A percentile compares a stretch with the other conserved stretches of the same genome.
These are phyloP conservation scores for Aureobasidium subglaciale DNA, from an alignment of 2,329 filamentous ascomycete genomes.

Conservation along the genomic window DNA sequence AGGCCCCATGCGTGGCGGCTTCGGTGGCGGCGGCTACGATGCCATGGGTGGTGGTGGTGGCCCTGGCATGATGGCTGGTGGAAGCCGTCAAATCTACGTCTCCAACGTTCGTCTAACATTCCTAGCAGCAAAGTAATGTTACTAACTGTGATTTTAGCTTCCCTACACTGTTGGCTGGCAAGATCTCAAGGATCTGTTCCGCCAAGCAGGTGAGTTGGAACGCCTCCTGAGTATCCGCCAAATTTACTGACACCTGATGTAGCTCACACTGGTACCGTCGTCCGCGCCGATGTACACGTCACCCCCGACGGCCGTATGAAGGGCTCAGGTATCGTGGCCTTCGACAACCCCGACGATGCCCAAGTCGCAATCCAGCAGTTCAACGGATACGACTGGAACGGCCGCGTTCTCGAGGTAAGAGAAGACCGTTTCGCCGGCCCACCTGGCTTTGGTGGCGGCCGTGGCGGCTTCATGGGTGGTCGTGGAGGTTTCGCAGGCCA, in stretches of 20 bases:
- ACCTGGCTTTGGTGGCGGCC: slow-evolving; percentile 33
- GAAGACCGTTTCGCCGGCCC: slow-evolving; percentile 85
- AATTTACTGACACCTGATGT: slow-evolving; percentile 15
- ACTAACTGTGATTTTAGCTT: slow-evolving; percentile 53
- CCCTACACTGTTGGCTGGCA: slow-evolving; percentile 98
- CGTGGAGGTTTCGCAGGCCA: slow-evolving; percentile 23
- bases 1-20: slow-evolving; percentile 35
- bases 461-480: slow-evolving; percentile 34
- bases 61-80: slow-evolving; percentile 48
- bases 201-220: slow-evolving; percentile 80
- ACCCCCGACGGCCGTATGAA: slow-evolving; percentile 90
- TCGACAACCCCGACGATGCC: slow-evolving; percentile 89
- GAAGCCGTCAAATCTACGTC: slow-evolving; percentile 88
- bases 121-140: slow-evolving; percentile 18
- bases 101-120: slow-evolving; percentile 75
- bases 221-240: background rate
- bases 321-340: slow-evolving; percentile 93
- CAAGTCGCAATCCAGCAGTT: slow-evolving; percentile 95
- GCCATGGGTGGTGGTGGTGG: slow-evolving; percentile 41
- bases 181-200: slow-evolving; percentile 96
- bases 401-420: slow-evolving; percentile 83
- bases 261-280: slow-evolving; percentile 63
- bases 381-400: slow-evolving; percentile 98
- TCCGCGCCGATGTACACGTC: slow-evolving; percentile 90
- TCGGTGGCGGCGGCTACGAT: slow-evolving; percentile 47